phyloP scores from a whole-genome alignment of 202 grass and related monocot genomes.

The Brachypodium distachyon region DNA sequence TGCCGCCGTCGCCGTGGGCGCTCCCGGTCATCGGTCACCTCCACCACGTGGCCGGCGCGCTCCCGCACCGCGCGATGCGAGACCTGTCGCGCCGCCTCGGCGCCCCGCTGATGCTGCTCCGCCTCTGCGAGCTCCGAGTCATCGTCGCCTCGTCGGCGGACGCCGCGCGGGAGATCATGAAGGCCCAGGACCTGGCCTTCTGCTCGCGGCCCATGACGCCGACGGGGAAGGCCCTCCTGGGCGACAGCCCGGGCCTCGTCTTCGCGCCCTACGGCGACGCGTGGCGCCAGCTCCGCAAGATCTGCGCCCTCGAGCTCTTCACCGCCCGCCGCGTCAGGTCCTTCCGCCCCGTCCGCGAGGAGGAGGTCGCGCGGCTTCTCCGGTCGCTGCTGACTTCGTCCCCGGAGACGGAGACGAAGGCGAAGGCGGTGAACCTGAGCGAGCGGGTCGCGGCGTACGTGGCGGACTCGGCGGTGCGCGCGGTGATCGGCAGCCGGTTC shows the following conservation, averaged over 20 bases:
- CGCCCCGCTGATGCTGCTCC: constrained; percentile 6
- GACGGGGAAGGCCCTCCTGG: neutral
- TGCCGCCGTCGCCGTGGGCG: constrained; percentile 13
- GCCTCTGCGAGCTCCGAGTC: neutral
- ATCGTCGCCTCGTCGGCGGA: neutral
- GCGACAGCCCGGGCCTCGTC: neutral
- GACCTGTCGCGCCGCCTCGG: neutral
- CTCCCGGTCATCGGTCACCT: constrained; percentile 18
- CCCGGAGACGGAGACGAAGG: too few species aligned
- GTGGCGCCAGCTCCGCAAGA: neutral
- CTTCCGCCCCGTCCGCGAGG: neutral
- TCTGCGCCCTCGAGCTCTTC: constrained; percentile 1
- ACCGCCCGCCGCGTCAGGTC: neutral
- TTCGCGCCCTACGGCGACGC: neutral
- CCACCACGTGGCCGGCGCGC: neutral
- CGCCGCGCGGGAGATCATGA: constrained; percentile 3
- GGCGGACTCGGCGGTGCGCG: neutral
- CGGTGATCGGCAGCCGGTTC: neutral
- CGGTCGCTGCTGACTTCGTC: neutral
- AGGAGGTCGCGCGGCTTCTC: neutral
- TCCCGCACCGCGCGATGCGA: constrained; percentile 9
- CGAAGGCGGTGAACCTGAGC: constrained; percentile 10
- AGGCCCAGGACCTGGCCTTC: neutral
- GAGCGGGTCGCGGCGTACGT: neutral
- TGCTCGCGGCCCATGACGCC: neutral